These are phyloP conservation scores for Alternaria sp. DNA, from an alignment of 2,329 filamentous ascomycete species.

Conservation along the genomic window DNA sequence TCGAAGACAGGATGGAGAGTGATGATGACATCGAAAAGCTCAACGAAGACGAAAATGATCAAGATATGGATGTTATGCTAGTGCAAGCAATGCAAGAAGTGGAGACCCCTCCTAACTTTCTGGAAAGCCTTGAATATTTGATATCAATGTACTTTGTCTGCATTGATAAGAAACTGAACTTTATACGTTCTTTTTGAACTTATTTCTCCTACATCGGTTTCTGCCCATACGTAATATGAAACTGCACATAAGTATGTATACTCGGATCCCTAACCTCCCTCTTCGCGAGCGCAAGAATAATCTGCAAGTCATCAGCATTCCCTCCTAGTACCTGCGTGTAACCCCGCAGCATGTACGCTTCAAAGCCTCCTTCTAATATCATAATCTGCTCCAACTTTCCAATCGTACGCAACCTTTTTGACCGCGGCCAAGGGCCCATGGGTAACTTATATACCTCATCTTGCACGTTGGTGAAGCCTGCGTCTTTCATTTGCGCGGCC, in stretches of 20 bases:
- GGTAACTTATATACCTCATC: conserved; percentile 41
- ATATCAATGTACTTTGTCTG: too few relatives aligned
- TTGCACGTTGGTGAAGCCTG: conserved; percentile 56
- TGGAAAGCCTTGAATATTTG: too few relatives aligned
- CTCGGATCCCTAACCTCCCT: conserved; percentile 31
- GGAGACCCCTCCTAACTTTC: too few relatives aligned
- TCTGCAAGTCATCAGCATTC: conserved; percentile 27
- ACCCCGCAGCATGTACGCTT: conserved; percentile 36
- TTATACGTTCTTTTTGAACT: fast-evolving
- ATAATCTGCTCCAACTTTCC: conserved; percentile 33
- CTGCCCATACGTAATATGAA: conserved; percentile 33
- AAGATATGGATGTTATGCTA: too few relatives aligned
- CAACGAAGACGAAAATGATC: too few relatives aligned
- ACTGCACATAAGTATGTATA: conserved; percentile 37
- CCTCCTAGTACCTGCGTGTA: conserved; percentile 31
- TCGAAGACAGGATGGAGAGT: too few relatives aligned
- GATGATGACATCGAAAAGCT: too few relatives aligned
- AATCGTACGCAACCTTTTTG: conserved; percentile 29
- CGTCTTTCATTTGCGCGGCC: conserved; percentile 46
- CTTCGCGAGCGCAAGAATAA: conserved; percentile 28
- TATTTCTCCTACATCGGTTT: conserved; percentile 16
- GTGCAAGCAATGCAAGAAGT: fast-evolving
- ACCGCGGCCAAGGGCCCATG: conserved; percentile 42
- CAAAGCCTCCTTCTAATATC: conserved; percentile 36
- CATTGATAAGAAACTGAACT: too few relatives aligned